A percentile compares a stretch with the other conserved stretches of the same genome.
These are phyloP conservation scores for Paraconiothyrium sp. DNA, from an alignment of 2,329 filamentous ascomycete species.

Conservation along the genomic window DNA sequence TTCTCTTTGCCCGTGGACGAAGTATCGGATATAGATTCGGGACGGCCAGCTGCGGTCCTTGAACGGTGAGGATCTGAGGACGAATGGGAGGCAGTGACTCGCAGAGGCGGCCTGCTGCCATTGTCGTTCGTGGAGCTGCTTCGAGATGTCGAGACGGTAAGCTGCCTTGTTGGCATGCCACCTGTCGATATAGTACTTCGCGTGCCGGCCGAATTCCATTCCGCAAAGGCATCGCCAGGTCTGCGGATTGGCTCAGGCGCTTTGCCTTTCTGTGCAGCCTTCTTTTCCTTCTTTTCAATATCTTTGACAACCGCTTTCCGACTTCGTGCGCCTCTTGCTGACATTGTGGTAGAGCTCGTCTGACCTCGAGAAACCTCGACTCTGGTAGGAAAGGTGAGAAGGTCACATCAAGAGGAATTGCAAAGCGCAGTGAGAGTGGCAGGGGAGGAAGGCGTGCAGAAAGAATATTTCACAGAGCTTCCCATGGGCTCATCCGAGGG, in stretches of 20 bases:
- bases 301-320: slow-evolving; percentile 53
- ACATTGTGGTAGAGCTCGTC: slow-evolving; percentile 38
- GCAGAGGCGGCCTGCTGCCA: slow-evolving; percentile 27
- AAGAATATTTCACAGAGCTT: slow-evolving; percentile 11
- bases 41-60: slow-evolving; percentile 34
- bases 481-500: slow-evolving; percentile 22
- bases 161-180: slow-evolving; percentile 34
- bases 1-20: slow-evolving; percentile 45
- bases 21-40: slow-evolving; percentile 38
- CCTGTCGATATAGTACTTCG: slow-evolving; percentile 27
- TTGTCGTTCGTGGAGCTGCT: slow-evolving; percentile 41
- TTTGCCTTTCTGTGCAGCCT: slow-evolving; percentile 42
- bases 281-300: slow-evolving; percentile 53
- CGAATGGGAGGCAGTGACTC: slow-evolving; percentile 35
- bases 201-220: slow-evolving; percentile 34
- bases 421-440: background rate
- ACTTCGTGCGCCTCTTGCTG: slow-evolving; percentile 51
- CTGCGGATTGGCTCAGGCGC: slow-evolving; percentile 33
- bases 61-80: slow-evolving; percentile 31
- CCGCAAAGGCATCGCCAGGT: slow-evolving; percentile 39
- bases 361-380: background rate
- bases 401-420: background rate
- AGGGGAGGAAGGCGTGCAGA: background rate
- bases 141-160: slow-evolving; percentile 43
- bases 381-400: background rate